A percentile compares a stretch with the other conserved stretches of the same genome.
Conservation (phyloP, 129 eudicot genomes). For the Ambrosia artemisiifolia region DNA sequence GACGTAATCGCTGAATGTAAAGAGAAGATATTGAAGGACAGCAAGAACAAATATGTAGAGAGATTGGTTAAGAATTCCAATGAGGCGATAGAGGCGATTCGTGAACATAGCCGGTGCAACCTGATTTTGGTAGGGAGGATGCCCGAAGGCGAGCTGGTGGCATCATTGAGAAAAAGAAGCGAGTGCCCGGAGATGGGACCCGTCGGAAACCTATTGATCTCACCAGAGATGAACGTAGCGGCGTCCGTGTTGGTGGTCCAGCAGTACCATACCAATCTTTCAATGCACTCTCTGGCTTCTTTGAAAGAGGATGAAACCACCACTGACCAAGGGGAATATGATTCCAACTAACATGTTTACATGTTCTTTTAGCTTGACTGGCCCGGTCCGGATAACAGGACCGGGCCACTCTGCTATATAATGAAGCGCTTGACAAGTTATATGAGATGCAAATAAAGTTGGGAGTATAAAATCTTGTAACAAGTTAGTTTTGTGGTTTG, state of each 20-base stretch:
- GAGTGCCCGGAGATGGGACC: conserved; percentile 91
- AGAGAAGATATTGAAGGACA: conserved; percentile 31
- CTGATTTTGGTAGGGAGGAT: conserved; percentile 73
- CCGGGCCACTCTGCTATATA: neutral
- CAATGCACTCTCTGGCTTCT: conserved; percentile 50
- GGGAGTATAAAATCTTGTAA: conserved; percentile 12
- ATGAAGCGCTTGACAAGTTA: neutral
- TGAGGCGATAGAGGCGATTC: conserved; percentile 37
- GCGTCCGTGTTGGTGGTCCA: conserved; percentile 85
- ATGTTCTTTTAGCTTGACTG: neutral
- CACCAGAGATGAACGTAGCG: conserved; percentile 35
- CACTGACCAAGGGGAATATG: conserved; percentile 42
- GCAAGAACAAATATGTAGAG: conserved; percentile 51
- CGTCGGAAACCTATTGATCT: conserved; percentile 50
- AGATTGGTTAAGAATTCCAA: conserved; percentile 28
- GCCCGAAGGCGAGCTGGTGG: conserved; percentile 67
- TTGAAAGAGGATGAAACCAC: conserved; percentile 37
- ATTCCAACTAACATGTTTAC: conserved; percentile 23
- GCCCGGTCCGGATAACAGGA: neutral
- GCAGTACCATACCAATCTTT: conserved; percentile 53
- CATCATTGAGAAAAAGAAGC: conserved; percentile 35
- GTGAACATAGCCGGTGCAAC: conserved; percentile 38
- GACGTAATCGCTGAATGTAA: conserved; percentile 47
- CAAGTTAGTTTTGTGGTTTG: neutral
- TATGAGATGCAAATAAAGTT: conserved; percentile 7